These are phyloP conservation scores for Wickerhamomyces kurtzmanii DNA, from an alignment of 805 yeast genomes.

Conservation along the genomic window DNA sequence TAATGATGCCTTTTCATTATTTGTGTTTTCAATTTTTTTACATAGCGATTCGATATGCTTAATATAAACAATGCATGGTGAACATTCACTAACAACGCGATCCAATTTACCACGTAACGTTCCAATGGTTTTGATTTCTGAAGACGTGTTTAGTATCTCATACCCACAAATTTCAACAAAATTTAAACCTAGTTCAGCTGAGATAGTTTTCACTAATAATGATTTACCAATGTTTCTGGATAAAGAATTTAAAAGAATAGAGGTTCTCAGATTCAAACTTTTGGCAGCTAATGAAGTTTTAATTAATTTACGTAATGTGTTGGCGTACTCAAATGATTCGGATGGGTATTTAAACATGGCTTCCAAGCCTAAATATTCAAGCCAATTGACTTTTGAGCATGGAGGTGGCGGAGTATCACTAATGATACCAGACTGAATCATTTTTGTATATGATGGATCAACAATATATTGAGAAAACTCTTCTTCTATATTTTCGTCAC, in stretches of 20 bases:
- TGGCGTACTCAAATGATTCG: conserved; percentile 35
- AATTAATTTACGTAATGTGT: conserved; percentile 41
- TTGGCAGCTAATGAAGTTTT: conserved; percentile 32
- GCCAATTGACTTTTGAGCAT: conserved; percentile 26
- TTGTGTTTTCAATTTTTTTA: conserved; percentile 50
- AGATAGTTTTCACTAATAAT: conserved; percentile 44
- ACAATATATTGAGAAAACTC: conserved; percentile 37
- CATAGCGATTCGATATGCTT: conserved; percentile 74
- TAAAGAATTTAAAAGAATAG: conserved; percentile 57
- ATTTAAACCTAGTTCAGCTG: conserved; percentile 55
- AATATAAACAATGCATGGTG: conserved; percentile 43
- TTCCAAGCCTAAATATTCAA: conserved; percentile 34
- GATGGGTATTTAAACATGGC: conserved; percentile 25
- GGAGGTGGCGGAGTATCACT: conserved; percentile 26
- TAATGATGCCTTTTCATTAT: conserved; percentile 21
- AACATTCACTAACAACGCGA: conserved; percentile 34
- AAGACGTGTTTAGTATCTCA: conserved; percentile 56
- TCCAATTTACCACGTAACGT: conserved; percentile 69
- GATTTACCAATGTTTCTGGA: conserved; percentile 76
- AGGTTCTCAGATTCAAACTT: conserved; percentile 39
- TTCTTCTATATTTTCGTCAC: conserved; percentile 13
- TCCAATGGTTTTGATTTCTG: conserved; percentile 75
- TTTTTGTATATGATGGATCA: conserved; percentile 57
- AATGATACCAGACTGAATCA: conserved; percentile 57
- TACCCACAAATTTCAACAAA: conserved; percentile 61